Evolutionary conservation across 2,329 filamentous ascomycete genomes (phyloP), one percentile per base, ranked within the genome.

Genomic region (Sphaerulina vaccinii): DNA sequence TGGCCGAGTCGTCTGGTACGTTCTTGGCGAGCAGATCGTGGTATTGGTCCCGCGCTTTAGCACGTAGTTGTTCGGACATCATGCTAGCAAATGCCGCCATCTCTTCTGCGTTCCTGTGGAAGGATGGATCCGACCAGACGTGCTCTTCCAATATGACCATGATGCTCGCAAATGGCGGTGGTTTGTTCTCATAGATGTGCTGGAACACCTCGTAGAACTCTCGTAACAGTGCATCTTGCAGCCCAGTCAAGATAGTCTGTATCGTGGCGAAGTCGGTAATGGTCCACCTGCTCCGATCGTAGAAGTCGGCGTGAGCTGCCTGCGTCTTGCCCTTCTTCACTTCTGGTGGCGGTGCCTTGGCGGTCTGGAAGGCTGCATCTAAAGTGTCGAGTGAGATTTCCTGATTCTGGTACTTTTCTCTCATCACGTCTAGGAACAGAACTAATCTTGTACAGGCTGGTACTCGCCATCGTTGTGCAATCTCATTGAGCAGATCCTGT

Each of bases 151-250:
- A 74, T 27, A 96, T 75, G 61, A 84, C 86, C 79, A 97, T 84
- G 23, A 95, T 81, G 11, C 84, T 83, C 4, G 86, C 89, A 18
- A 95, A 84, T 33, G 85, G 83, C 4, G 89, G 90, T 9, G 90
- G 84, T 64, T 96, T 96, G n/a, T 80, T 73, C 57, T 96, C 90
- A 70, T 92, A 99, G 62, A 89, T 92, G 60, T 87, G 84, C 74
- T 92, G 86, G 69, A 96, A 81, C n/a, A 87, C 77, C 58, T 91
- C 85, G 69, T 89, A 96, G 15, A 99, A 79, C 65, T 97, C 92
- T 48, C 91, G 84, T 40, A 96, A 76, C 21, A 97, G 75, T 8
- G 85, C 83, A 62, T 96, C 90, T 64, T 97, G 84, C 33, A 97
- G 73, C 23, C 79, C 82, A 29, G 81, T 79, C 5, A 99, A 76